A percentile compares a stretch with the other conserved stretches of the same genome.
Evolutionary conservation across 1,284 basidiomycete genomes (phyloP).

Genomic region (Leccinum colubrinum): DNA sequence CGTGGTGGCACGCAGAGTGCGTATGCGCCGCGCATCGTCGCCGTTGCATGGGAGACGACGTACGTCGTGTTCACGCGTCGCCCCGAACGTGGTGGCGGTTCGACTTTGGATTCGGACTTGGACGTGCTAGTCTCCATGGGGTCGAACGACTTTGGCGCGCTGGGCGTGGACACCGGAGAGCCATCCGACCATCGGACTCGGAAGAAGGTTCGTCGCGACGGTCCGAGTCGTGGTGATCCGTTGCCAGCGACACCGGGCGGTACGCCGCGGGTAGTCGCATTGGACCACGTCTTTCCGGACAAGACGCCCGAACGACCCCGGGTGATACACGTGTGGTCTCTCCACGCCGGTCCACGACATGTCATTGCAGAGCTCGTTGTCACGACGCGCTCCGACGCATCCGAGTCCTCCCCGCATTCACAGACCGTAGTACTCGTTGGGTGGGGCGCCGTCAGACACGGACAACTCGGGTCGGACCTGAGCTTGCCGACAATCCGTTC

Average conservation of each 20-base stretch:
- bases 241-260: neutral
- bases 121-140: constrained; percentile 71
- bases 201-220: neutral
- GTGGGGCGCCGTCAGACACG: constrained; percentile 83
- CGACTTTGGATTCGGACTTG: constrained; percentile 36
- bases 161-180: constrained; percentile 36
- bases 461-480: constrained; percentile 58
- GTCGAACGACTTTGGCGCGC: constrained; percentile 78
- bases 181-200: neutral
- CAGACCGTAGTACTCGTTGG: constrained; percentile 51
- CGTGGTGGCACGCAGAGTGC: neutral
- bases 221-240: neutral
- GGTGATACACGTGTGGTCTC: constrained; percentile 34
- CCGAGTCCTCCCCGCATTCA: neutral
- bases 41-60: constrained; percentile 80
- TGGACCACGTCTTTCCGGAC: constrained; percentile 39
- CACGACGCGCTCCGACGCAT: neutral
- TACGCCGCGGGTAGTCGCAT: constrained; percentile 41
- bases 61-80: constrained; percentile 60
- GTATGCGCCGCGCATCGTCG: constrained; percentile 33
- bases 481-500: constrained; percentile 49
- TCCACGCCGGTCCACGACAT: constrained; percentile 75
- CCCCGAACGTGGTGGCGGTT: neutral
- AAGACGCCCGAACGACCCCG: constrained; percentile 12
- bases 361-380: constrained; percentile 47